phyloP scores from a whole-genome alignment of 305 asterid species.

The Fraxinus angustifolia region DNA sequence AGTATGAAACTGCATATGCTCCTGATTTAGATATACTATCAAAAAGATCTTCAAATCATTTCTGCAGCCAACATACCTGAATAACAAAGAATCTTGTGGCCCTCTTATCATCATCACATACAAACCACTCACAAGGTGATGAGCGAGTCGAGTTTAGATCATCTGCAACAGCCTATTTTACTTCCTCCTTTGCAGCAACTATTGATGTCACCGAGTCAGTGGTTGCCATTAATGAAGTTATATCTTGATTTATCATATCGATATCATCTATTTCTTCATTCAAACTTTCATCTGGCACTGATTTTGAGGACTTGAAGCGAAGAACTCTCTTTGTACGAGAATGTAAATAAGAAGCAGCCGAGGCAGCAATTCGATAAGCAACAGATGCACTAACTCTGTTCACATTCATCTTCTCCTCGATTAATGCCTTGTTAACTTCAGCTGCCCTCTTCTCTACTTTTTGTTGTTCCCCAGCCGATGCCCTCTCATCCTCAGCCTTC shows the following conservation, averaged over 20 bases:
- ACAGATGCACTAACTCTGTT: slow-evolving; percentile 47
- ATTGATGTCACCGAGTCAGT: slow-evolving; percentile 88
- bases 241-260: slow-evolving; percentile 43
- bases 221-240: slow-evolving; percentile 76
- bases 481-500: slow-evolving; percentile 47
- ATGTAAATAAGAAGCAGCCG: slow-evolving; percentile 90
- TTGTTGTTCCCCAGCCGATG: slow-evolving; percentile 32
- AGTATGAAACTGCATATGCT: background rate
- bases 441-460: slow-evolving; percentile 22
- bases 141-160: slow-evolving; percentile 64
- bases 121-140: slow-evolving; percentile 91
- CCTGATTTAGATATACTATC: background rate
- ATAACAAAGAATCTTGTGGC: slow-evolving; percentile 78
- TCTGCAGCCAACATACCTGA: slow-evolving; percentile 43
- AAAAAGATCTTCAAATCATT: background rate
- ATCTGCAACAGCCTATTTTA: slow-evolving; percentile 95
- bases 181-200: slow-evolving; percentile 98
- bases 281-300: slow-evolving; percentile 23
- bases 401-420: slow-evolving; percentile 31
- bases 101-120: slow-evolving; percentile 75
- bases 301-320: slow-evolving; percentile 40
- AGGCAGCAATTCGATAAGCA: slow-evolving; percentile 80
- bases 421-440: slow-evolving; percentile 22
- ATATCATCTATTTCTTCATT: slow-evolving; percentile 14
- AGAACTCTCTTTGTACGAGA: slow-evolving; percentile 73